Evolutionary conservation across 2,329 filamentous ascomycete genomes (phyloP).

Genomic region (Xylariaceae sp.): DNA sequence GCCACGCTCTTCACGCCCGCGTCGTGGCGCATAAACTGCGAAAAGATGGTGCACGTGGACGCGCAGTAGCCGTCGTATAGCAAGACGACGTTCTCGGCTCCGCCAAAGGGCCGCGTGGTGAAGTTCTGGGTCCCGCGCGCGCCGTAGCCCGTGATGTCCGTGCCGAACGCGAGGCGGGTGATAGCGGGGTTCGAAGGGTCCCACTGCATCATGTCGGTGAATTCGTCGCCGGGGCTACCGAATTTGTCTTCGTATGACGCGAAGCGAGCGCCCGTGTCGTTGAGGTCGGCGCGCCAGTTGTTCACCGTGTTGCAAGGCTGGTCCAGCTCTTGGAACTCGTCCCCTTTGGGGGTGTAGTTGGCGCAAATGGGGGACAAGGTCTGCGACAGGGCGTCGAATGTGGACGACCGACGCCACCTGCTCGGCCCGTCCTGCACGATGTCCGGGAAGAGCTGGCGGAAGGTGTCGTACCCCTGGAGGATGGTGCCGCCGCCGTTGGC

Average conservation of each 20-base stretch:
- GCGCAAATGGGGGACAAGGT: slow-evolving; percentile 8
- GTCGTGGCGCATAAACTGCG: slow-evolving; percentile 13
- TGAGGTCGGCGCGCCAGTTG: slow-evolving; percentile 15
- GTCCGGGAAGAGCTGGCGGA: slow-evolving; percentile 17
- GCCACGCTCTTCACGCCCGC: slow-evolving; percentile 14
- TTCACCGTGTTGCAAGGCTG: slow-evolving; percentile 6
- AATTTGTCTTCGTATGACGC: slow-evolving; percentile 14
- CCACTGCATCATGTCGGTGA: slow-evolving; percentile 14
- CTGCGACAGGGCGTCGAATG: slow-evolving; percentile 12
- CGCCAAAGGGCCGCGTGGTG: slow-evolving; percentile 12
- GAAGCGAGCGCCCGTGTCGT: slow-evolving; percentile 14
- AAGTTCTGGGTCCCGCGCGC: slow-evolving; percentile 11
- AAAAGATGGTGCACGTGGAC: slow-evolving; percentile 15
- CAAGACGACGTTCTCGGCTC: slow-evolving; percentile 13
- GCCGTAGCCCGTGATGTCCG: slow-evolving; percentile 13
- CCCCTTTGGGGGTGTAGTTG: slow-evolving; percentile 12
- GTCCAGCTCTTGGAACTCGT: slow-evolving; percentile 6
- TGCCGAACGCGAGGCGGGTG: slow-evolving; percentile 8
- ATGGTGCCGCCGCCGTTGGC: slow-evolving; percentile 15
- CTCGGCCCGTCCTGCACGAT: slow-evolving; percentile 13
- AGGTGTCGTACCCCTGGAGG: slow-evolving; percentile 14
- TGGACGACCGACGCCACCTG: slow-evolving; percentile 8
- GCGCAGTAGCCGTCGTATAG: slow-evolving; percentile 17
- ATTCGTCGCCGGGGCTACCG: slow-evolving; percentile 8
- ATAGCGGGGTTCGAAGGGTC: slow-evolving; percentile 9